phyloP scores from a whole-genome alignment of 768 basidiomycete species.

The Suillus subluteus region DNA sequence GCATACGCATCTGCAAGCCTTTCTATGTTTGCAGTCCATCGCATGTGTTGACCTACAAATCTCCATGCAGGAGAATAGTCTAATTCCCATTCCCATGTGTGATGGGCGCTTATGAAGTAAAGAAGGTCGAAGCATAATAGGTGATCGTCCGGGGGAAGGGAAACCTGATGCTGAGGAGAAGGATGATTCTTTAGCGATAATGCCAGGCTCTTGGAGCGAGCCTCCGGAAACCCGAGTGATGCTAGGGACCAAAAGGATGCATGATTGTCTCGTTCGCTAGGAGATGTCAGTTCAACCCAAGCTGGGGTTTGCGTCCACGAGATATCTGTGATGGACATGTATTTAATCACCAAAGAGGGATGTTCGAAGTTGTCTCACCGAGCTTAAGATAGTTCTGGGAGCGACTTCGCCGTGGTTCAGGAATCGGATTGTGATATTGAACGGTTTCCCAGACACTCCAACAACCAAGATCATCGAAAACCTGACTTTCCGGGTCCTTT shows the following conservation, averaged over 20 bases:
- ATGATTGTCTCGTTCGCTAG: constrained; percentile 22
- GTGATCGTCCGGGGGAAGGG: constrained; percentile 26
- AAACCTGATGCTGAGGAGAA: constrained; percentile 22
- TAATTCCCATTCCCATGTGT: constrained; percentile 58
- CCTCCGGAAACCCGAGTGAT: constrained; percentile 25
- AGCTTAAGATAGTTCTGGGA: constrained; percentile 10
- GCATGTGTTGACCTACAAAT: constrained; percentile 54
- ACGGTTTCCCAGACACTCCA: constrained; percentile 26
- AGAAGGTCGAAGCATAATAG: constrained; percentile 30
- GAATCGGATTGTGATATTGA: constrained; percentile 15
- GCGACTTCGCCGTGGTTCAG: constrained; percentile 17
- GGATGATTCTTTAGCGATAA: constrained; percentile 9
- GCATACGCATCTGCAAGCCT: constrained; percentile 50
- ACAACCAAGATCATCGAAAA: constrained; percentile 32
- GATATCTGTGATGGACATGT: constrained; percentile 40
- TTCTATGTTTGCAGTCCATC: constrained; percentile 48
- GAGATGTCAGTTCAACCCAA: constrained; percentile 25
- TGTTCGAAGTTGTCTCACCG: constrained; percentile 6
- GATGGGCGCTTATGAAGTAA: constrained; percentile 36
- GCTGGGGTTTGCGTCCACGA: constrained; percentile 28
- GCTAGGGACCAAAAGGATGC: constrained; percentile 29
- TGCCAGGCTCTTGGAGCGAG: constrained; percentile 13
- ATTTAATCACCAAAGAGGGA: constrained; percentile 38
- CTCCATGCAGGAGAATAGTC: constrained; percentile 65
- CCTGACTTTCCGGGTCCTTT: constrained; percentile 47